phyloP scores from a whole-genome alignment of 2,329 filamentous ascomycete genomes.

The Fusarium xylarioides region DNA sequence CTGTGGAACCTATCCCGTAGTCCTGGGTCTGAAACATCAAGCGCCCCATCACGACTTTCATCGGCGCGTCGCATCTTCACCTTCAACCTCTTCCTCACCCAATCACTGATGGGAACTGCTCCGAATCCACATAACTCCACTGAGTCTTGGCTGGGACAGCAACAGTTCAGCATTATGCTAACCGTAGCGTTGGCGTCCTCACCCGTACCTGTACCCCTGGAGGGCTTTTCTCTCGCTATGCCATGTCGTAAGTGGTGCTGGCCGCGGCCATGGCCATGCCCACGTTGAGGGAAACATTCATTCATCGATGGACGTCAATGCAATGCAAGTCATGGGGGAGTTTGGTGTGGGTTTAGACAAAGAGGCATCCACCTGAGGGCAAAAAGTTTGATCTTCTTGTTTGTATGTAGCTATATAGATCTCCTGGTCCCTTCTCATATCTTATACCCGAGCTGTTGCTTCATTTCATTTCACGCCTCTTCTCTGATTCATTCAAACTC shows the following conservation, averaged over 20 bases:
- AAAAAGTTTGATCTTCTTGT: slow-evolving; percentile 17
- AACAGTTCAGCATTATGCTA: background rate
- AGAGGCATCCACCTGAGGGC: slow-evolving; percentile 24
- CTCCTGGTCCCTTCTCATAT: slow-evolving; percentile 7
- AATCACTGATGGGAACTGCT: slow-evolving; percentile 29
- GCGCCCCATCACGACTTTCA: slow-evolving; percentile 37
- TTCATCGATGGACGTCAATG: slow-evolving; percentile 22
- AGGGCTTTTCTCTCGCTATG: slow-evolving; percentile 8
- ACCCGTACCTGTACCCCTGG: slow-evolving; percentile 18
- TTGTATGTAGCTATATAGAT: slow-evolving; percentile 32
- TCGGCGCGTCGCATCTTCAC: slow-evolving; percentile 41
- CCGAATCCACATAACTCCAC: slow-evolving; percentile 32
- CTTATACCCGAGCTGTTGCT: slow-evolving; percentile 9
- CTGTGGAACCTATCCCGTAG: slow-evolving; percentile 1
- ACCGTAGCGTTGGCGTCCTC: slow-evolving; percentile 22
- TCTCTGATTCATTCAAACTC: slow-evolving; percentile 25
- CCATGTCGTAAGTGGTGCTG: slow-evolving; percentile 24
- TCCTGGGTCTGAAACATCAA: slow-evolving; percentile 41
- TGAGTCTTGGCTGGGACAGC: slow-evolving; percentile 18
- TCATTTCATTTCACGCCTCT: background rate
- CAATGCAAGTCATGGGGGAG: slow-evolving; percentile 25
- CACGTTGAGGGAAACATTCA: slow-evolving; percentile 21
- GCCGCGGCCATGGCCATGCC: slow-evolving; percentile 23
- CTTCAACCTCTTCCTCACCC: slow-evolving; percentile 25
- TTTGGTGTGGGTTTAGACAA: slow-evolving; percentile 34